Conservation (phyloP, 1,284 basidiomycete species). For the Fomitiporia mediterranea region DNA sequence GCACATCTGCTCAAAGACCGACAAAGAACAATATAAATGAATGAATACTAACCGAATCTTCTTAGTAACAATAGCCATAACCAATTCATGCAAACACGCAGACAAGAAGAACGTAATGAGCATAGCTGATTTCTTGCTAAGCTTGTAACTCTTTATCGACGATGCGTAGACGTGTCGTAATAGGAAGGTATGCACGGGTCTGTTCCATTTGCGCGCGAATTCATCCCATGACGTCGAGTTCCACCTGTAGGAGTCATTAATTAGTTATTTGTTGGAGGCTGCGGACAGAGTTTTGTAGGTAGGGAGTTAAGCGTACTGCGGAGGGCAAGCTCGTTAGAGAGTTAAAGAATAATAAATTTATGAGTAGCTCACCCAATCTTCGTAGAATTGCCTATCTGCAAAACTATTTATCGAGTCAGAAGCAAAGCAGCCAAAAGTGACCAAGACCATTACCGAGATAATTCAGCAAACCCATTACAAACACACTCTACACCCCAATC, state of each 20-base stretch:
- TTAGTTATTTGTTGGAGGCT: no score
- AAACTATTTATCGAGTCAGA: slow-evolving; percentile 49
- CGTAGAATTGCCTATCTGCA: slow-evolving; percentile 94
- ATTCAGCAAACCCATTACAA: slow-evolving; percentile 91
- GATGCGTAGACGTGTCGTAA: slow-evolving; percentile 93
- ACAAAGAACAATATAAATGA: neutral
- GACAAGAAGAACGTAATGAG: slow-evolving; percentile 89
- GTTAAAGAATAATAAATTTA: neutral
- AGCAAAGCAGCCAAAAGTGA: neutral
- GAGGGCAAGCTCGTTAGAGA: slow-evolving; percentile 1
- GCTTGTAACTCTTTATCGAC: slow-evolving; percentile 71
- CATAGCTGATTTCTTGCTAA: slow-evolving; percentile 79
- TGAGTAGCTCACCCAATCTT: slow-evolving; percentile 72
- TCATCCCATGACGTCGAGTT: slow-evolving; percentile 97
- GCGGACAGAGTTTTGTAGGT: no score
- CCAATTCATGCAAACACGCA: slow-evolving; percentile 87
- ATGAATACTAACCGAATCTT: slow-evolving; percentile 65
- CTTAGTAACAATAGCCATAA: slow-evolving; percentile 94
- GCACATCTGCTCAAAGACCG: neutral
- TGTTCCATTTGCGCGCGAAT: slow-evolving; percentile 96
- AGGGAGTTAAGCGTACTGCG: slow-evolving; percentile 8
- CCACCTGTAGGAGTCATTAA: slow-evolving; percentile 54
- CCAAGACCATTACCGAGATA: slow-evolving; percentile 62
- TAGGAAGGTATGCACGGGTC: slow-evolving; percentile 87
- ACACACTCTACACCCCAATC: slow-evolving; percentile 68